Evolutionary conservation across 352 stramenopile genomes (phyloP).

Genomic region (Phytophthora foliorum): DNA sequence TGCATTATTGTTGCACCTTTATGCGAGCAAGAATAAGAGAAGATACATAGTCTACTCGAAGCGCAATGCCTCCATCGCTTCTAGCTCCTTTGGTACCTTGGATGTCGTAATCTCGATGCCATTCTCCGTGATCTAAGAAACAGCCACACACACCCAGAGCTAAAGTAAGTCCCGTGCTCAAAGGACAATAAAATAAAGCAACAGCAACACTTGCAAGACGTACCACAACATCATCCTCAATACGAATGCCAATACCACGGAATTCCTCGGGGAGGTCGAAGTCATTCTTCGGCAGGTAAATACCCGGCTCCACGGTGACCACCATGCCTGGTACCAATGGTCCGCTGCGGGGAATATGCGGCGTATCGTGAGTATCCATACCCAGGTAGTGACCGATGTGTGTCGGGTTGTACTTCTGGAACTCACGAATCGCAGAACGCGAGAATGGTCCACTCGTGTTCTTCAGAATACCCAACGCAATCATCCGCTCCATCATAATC

Average conservation of each 20-base stretch:
- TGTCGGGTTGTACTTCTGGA: constrained; percentile 90
- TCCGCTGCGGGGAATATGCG: constrained; percentile 66
- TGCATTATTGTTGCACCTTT: constrained; percentile 19
- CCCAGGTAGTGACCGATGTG: constrained; percentile 88
- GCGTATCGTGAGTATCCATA: constrained; percentile 88
- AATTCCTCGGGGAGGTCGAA: constrained; percentile 72
- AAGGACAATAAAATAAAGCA: background rate
- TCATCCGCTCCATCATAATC: constrained; percentile 75
- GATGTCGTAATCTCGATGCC: constrained; percentile 82
- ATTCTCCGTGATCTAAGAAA: constrained; percentile 71
- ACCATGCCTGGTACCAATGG: constrained; percentile 81
- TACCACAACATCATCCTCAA: constrained; percentile 90
- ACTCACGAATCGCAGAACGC: constrained; percentile 55
- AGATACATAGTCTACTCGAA: constrained; percentile 33
- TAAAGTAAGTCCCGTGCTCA: constrained; percentile 2
- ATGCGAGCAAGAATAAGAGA: constrained; percentile 7
- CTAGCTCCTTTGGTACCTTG: constrained; percentile 74
- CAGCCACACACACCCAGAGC: constrained; percentile 12
- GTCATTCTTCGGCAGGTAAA: constrained; percentile 87
- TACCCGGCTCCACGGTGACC: constrained; percentile 83
- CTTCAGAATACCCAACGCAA: constrained; percentile 71
- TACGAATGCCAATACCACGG: constrained; percentile 86
- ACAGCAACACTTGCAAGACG: constrained; percentile 8
- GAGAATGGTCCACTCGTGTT: constrained; percentile 33
- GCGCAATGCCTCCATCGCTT: constrained; percentile 73